Base-by-base conservation (phyloP, 2,329 filamentous ascomycete species). In the Colletotrichum somersetense region DNA sequence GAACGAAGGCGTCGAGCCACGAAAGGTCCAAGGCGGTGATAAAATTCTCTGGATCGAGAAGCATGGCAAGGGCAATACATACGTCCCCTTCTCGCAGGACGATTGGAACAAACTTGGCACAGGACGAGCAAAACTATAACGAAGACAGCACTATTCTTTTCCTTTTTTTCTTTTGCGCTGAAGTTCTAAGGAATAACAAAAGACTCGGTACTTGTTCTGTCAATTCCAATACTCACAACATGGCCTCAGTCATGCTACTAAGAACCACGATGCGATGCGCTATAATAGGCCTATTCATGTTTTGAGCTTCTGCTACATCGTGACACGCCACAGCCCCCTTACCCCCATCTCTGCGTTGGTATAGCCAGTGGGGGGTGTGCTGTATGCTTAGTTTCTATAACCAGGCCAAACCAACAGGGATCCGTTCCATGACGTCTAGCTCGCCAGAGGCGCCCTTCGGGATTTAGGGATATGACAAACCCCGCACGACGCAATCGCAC, bases 51-150 rank as follows among this genome's bases (percentile, higher is more conserved):
- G 93, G 81, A 89, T 90, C 75, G 91, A 89, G 82, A 65, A 65
- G 48, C 70, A 69, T n/a, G 70, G 86, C 0, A 87, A 86, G 80
- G 78, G 84, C 3, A 82, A 85, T 33, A 85, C 83, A 2, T 93
- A 93, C 79, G 83, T 88, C 8, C 84, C 87, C 0, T 93, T 92
- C 76, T 86, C 83, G 1, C 80, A 84, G 74, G 79, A 81, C 35
- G 89, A 93, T 75, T 93, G 90, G 89, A 85, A 65, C 38, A 72
- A 50, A 33, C 70, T 72, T 2, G 59, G 40, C n/a, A 38, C 26
- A 30, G 70, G 70, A 1, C 46, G 61, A 18, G 66, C 70, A 20
- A 72, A 65, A 55, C 18, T 72, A 42, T 72, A 70, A 23, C 50
- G 33, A 33, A 12, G n/a, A 23, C 53, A 33, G 35, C n/a, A 18